Evolutionary conservation across 2,329 filamentous ascomycete genomes (phyloP), one percentile per base, ranked within the genome.

Genomic region (Geosmithia putterillii): DNA sequence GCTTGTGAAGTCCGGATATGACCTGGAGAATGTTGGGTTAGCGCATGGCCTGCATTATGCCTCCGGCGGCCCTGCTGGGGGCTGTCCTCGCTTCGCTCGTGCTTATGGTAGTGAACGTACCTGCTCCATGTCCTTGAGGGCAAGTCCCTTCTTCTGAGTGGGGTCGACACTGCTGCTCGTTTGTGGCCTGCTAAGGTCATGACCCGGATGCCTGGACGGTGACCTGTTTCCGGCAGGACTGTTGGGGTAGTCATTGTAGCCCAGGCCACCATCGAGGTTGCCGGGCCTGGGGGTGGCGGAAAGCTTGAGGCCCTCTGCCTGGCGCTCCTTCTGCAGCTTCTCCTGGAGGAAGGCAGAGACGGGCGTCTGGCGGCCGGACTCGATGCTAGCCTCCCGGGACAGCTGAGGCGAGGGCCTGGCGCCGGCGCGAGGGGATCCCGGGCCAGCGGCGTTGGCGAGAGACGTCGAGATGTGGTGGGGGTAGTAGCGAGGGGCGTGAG

Each of bases 51-150:
- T 17, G 38, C 20, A 40, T 40, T 40, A 20, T 15, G n/a, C n/a
- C n/a, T n/a, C n/a, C n/a, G n/a, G n/a, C n/a, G n/a, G n/a, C n/a
- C n/a, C n/a, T n/a, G n/a, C n/a, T n/a, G n/a, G n/a, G n/a, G n/a
- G n/a, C n/a, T n/a, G n/a, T n/a, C n/a, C n/a, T n/a, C n/a, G n/a
- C n/a, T n/a, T n/a, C n/a, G n/a, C n/a, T n/a, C n/a, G n/a, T n/a
- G n/a, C n/a, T n/a, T 34, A 34, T 34, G n/a, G n/a, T n/a, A n/a
- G n/a, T n/a, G 25, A 20, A 34, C 28, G 20, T 34, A 42, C 40
- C 62, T 78, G 68, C 57, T 86, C 81, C 65, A 82, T 79, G 51
- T 84, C 80, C 54, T 81, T 80, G 7, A 78, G 62, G 2, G 80
- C 79, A 58, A 82, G 66, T 4, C 69, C 69, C 49, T 71, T 76